Evolutionary conservation across 768 basidiomycete species (phyloP), one percentile per base, ranked within the genome.

Genomic region (Leccinellum albellum): DNA sequence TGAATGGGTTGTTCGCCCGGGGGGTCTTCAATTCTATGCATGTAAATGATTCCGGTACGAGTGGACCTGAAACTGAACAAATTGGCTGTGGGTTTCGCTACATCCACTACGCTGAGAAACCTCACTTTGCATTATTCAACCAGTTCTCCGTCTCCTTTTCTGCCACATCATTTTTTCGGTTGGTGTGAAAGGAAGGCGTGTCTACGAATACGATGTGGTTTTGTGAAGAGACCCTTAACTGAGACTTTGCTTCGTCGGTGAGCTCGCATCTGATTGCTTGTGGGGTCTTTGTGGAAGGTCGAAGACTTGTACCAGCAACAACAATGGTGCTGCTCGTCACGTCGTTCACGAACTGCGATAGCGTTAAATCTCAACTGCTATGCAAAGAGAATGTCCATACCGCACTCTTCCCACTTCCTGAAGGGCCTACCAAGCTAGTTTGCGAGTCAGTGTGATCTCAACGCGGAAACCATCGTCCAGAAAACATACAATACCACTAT

Each of bases 201-300:
- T 69, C 62, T 0, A 68, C 61, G 17, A 68, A 61, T 17, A 68
- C 67, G 9, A 66, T 62, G 31, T 46, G 14, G 2, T 37, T 58
- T 24, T 51, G 44, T 4, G 0, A 6, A 10, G 20, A 9, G 2
- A 8, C 23, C 0, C 26, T 3, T 20, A 64, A 40, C n/a, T 12
- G 13, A 3, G 0, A 1, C 32, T 23, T 55, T 4, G 46, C 64
- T 4, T 5, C 23, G 0, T 45, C 50, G 0, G 40, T 33, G 23
- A 65, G 58, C 7, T 50, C 32, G 44, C 54, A 61, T 58, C 50
- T 59, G 24, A 66, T 35, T 21, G 66, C 66, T n/a, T 33, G 48
- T 15, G 58, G 53, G 2, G 46, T 21, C 1, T 1, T 3, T 1
- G 58, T 61, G 45, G 20, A 10, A 17, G 59, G 53, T 15, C 0